Conservation (phyloP, 2,329 filamentous ascomycete genomes). For the Coleophoma cylindrospora region DNA sequence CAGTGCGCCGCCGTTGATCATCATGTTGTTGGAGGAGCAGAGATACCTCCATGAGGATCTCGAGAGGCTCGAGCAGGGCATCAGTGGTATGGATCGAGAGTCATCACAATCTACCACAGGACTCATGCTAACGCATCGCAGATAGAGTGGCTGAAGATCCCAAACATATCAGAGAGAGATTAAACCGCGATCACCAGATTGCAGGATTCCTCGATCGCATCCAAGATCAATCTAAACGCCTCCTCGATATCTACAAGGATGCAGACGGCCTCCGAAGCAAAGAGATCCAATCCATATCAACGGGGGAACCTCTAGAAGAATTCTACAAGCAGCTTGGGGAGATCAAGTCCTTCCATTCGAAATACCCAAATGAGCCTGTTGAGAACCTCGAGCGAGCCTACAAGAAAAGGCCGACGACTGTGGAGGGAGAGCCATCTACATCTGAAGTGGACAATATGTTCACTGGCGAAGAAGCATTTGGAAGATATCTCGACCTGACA, state of each 20-base stretch:
- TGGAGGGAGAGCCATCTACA: constrained; percentile 57
- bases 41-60: constrained; percentile 93
- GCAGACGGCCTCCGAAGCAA: constrained; percentile 63
- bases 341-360: constrained; percentile 82
- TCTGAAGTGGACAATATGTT: constrained; percentile 86
- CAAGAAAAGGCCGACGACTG: constrained; percentile 56
- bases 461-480: constrained; percentile 90
- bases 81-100: constrained; percentile 65
- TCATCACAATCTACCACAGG: too few species aligned
- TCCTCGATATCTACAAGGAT: constrained; percentile 83
- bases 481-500: constrained; percentile 87
- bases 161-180: constrained; percentile 73
- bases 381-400: constrained; percentile 95
- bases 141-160: constrained; percentile 9
- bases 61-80: constrained; percentile 90
- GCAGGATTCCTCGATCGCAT: constrained; percentile 82
- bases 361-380: constrained; percentile 90
- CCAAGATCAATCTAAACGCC: constrained; percentile 74
- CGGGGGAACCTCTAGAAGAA: constrained; percentile 81
- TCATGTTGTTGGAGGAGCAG: constrained; percentile 87
- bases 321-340: constrained; percentile 82
- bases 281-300: constrained; percentile 80
- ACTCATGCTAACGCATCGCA: too few species aligned
- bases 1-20: constrained; percentile 8
- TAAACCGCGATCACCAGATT: constrained; percentile 90